phyloP scores from a whole-genome alignment of 768 basidiomycete species.

The Pleurotus giganteus region DNA sequence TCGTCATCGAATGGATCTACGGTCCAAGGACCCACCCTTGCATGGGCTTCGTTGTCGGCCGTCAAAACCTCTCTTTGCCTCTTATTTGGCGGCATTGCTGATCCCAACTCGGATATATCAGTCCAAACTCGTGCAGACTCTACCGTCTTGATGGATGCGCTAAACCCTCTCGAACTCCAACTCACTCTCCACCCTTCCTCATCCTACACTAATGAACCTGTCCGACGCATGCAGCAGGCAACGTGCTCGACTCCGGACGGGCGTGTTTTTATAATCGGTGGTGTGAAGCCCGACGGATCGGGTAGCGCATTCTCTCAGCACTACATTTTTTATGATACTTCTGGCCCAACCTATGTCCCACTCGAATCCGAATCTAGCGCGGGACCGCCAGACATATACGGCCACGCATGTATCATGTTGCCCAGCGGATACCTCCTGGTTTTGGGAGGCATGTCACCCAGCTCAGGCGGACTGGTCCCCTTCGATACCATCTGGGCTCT shows the following conservation, averaged over 20 bases:
- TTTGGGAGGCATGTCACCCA: conserved; percentile 68
- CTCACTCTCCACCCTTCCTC: conserved; percentile 12
- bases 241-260: conserved; percentile 47
- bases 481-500: conserved; percentile 63
- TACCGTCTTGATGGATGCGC: conserved; percentile 51
- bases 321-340: conserved; percentile 48
- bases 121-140: conserved; percentile 61
- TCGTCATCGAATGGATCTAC: conserved; percentile 40
- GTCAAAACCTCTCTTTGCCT: conserved; percentile 53
- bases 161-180: conserved; percentile 14
- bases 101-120: conserved; percentile 50
- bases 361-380: conserved; percentile 53
- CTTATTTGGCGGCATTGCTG: conserved; percentile 77
- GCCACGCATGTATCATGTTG: conserved; percentile 71
- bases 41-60: conserved; percentile 80
- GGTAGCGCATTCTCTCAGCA: conserved; percentile 58
- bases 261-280: conserved; percentile 71
- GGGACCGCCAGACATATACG: conserved; percentile 67
- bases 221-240: conserved; percentile 76
- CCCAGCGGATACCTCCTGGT: conserved; percentile 67
- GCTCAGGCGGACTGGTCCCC: conserved; percentile 45
- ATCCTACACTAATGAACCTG: conserved; percentile 68
- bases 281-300: conserved; percentile 81
- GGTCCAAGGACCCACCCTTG: conserved; percentile 53
- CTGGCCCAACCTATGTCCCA: conserved; percentile 46